Evolutionary conservation across 495 filamentous ascomycete species (phyloP).

Genomic region (Hyaloscypha bicolor): DNA sequence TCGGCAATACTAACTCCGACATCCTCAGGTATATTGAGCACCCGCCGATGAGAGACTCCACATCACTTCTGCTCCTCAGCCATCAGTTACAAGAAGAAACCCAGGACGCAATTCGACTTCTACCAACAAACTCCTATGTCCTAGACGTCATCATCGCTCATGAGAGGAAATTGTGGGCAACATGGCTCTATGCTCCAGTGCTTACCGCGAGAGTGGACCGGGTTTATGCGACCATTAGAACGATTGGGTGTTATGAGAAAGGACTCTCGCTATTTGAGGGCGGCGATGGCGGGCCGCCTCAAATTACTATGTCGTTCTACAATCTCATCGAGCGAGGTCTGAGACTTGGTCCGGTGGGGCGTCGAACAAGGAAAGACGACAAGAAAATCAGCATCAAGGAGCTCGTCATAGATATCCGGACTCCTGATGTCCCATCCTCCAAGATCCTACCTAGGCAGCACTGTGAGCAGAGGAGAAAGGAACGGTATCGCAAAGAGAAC

Average conservation of each 20-base stretch:
- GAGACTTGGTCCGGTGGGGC: constrained; percentile 3
- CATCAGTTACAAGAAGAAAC: neutral
- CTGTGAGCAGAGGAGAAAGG: neutral
- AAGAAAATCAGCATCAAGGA: constrained; percentile 3
- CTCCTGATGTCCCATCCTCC: neutral
- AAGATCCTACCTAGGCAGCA: neutral
- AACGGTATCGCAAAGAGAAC: neutral
- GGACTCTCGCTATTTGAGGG: neutral
- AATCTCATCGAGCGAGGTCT: constrained; percentile 1
- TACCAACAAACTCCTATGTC: constrained; percentile 9
- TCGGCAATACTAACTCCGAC: neutral
- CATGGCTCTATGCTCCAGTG: constrained; percentile 10
- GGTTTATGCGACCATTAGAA: constrained; percentile 9
- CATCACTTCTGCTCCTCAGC: neutral
- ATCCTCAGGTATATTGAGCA: neutral
- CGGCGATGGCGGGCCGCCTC: neutral
- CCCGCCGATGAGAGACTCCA: neutral
- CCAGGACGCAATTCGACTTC: neutral
- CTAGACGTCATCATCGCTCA: constrained; percentile 9
- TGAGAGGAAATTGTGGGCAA: constrained; percentile 6
- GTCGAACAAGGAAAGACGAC: neutral
- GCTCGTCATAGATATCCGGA: constrained; percentile 3
- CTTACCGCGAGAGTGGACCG: constrained; percentile 4
- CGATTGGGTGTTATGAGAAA: neutral
- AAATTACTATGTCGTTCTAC: neutral